Evolutionary conservation across 371 early-diverging fungal species (phyloP), one percentile per base, ranked within the genome.

Genomic region (Apophysomyces variabilis): DNA sequence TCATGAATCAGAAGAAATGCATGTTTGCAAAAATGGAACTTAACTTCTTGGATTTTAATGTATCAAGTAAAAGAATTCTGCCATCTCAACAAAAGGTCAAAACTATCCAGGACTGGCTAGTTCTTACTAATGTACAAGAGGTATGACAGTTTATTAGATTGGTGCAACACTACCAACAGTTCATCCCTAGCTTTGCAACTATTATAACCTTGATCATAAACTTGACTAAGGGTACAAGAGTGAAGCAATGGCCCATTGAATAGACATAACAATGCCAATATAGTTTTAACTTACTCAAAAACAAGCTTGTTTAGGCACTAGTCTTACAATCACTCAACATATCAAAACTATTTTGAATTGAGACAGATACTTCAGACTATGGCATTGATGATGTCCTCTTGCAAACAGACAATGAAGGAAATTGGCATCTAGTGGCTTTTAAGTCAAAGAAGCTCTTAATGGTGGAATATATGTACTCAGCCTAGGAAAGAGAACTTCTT

Each of bases 1-100:
- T 66, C 5, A 68, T 59, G 1, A 84, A 86, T 21, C 44, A 70
- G 13, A 66, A 74, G 50, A 91, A 91, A 66, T 89, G 88, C 61
- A 50, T 66, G 5, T 86, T 88, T 64, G 38, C 39, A 58, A 16
- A 45, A 7, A 13, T 39, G 1, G 66, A 75, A 37, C 18, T 88
- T 7, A 66, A 70, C 7, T 87, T 72, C 66, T 57, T 86, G 5
- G 84, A 86, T 12, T 72, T 72, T 64, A 45, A 72, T 1, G 47
- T 87, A 12, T 58, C 66, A 11, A 57, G 21, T 8, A 46, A 64
- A 1, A 82, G 80, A 2, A 65, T 85, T 8, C 7, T 59, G 0
- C 70, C 71, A 3, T 64, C 70, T 21, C 57, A 47, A 0, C 35
- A 14, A 12, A 77, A 80, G 44, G 69, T 84, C 0, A 44, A 74